Base-by-base conservation (phyloP, 2,329 filamentous ascomycete species). In the Penicillium sclerotiorum region DNA sequence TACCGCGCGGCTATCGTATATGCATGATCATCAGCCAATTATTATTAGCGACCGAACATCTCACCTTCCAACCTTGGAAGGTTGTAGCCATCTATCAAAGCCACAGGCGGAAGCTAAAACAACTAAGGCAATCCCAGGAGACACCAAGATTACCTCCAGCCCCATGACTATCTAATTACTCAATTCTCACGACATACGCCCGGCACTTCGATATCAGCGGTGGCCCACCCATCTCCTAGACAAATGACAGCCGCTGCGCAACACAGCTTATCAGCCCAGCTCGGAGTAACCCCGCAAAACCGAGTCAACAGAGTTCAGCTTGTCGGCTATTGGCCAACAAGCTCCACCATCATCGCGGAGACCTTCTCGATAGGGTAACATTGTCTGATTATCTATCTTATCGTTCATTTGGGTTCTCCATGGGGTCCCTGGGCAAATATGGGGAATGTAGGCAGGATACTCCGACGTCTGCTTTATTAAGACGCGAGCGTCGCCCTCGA, bases 341-440 rank as follows among this genome's bases (percentile, higher is more conserved):
- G 47, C 46, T 53, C 60, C 59, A 59, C 55, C 23, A 25, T 30
- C 46, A 43, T 65, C 62, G 62, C 62, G 55, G 39, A 56, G 55
- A 64, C 58, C 47, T 65, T 61, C 62, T 64, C 56, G 23, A 63
- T 60, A 38, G 23, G 61, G 62, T 41, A 63, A 50, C 17, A 22
- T n/a, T 22, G 32, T 28, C 20, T 35, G 58, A 18, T 45, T 11
- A 58, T 60, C 58, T 62, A 62, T 61, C 60, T 64, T 63, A 63
- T 61, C 60, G 39, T 36, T 23, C 40, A 41, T 42, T 17, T 45
- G 43, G 8, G 22, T 40, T 30, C 44, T 58, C 46, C 49, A 49
- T 53, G 49, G 45, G 49, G 46, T 48, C 11, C 23, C 20, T 12
- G 17, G 36, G 28, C 39, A 51, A 52, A 13, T 43, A 43, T 43